These are phyloP conservation scores for Mycena haematopus DNA, from an alignment of 768 basidiomycete species.

Conservation along the genomic window DNA sequence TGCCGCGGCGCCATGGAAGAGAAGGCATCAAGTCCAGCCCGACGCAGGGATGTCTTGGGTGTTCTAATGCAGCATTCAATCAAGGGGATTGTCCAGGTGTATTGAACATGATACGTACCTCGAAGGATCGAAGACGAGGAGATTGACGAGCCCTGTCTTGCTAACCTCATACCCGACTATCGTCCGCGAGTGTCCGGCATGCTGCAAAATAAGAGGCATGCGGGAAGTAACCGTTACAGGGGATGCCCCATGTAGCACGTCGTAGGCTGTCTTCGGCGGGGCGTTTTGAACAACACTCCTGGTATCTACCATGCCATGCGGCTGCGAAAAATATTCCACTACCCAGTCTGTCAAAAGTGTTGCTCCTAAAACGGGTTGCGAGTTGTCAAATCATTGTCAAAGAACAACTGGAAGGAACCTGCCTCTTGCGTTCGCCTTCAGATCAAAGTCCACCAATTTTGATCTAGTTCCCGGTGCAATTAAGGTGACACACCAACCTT, in stretches of 20 bases:
- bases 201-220: slow-evolving; percentile 86
- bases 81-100: neutral
- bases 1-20: slow-evolving; percentile 18
- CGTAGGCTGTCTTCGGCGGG: slow-evolving; percentile 50
- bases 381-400: slow-evolving; percentile 6
- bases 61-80: slow-evolving; percentile 28
- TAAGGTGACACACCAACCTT: neutral
- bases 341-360: slow-evolving; percentile 73
- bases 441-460: slow-evolving; percentile 70
- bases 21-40: slow-evolving; percentile 32
- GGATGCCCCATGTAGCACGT: slow-evolving; percentile 55
- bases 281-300: slow-evolving; percentile 31
- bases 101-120: slow-evolving; percentile 45
- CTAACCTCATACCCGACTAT: slow-evolving; percentile 84
- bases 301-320: slow-evolving; percentile 30
- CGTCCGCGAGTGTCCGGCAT: slow-evolving; percentile 84
- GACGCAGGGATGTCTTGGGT: slow-evolving; percentile 30
- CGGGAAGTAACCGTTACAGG: slow-evolving; percentile 64
- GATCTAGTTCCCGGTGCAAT: slow-evolving; percentile 45
- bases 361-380: slow-evolving; percentile 50
- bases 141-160: slow-evolving; percentile 59
- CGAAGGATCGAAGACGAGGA: slow-evolving; percentile 83
- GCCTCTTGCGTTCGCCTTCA: slow-evolving; percentile 53
- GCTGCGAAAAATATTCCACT: slow-evolving; percentile 65
- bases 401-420: slow-evolving; percentile 10